Base-by-base conservation (phyloP, 176 grass and related monocot species). In the Zizania latifolia region DNA sequence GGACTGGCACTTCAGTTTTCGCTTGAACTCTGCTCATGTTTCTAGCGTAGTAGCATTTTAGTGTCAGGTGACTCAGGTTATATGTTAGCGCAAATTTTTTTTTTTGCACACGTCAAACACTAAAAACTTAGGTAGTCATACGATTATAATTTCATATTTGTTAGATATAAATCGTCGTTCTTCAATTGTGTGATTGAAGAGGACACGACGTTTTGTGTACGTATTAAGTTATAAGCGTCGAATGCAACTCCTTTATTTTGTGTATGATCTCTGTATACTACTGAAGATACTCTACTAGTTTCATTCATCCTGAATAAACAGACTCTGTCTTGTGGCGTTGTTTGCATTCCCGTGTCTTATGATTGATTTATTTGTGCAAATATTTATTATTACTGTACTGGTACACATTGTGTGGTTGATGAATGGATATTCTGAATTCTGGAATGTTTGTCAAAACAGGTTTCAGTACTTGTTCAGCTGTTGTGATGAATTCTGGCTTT, bases 131-230 rank as follows among this genome's bases (percentile, higher is more conserved):
- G 86, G 0, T 74, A 83, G 68, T 45, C 16, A 57, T 45, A 38
- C 61, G 9, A 10, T 26, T 17, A 36, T 33, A 58, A 30, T 29
- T 74, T 71, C 48, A 54, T 68, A 58, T n/a, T 19, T 74, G 53
- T 73, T 70, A 58, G 64, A 57, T 65, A 89, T 68, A 73, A 50
- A 75, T 82, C 74, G 62, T 84, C 53, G 70, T 82, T 87, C 89
- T 92, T 92, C 89, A 92, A 92, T 92, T 40, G 54, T 70, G 72
- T 84, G 65, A 96, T 92, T 92, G 92, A 96, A 96, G 92, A 84
- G 63, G 55, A 40, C 33, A 55, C 15, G 21, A 17, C 38, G 22
- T 32, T n/a, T 44, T 29, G 36, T 82, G 66, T 45, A 54, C 36
- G 36, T 72, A 85, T 32, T 68, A 68, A 76, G 38, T 83, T 76